A percentile compares a stretch with the other conserved stretches of the same genome.
These are phyloP conservation scores for Hemisphaericaspora xylofermentans DNA, from an alignment of 1,139 yeast species.

Conservation along the genomic window DNA sequence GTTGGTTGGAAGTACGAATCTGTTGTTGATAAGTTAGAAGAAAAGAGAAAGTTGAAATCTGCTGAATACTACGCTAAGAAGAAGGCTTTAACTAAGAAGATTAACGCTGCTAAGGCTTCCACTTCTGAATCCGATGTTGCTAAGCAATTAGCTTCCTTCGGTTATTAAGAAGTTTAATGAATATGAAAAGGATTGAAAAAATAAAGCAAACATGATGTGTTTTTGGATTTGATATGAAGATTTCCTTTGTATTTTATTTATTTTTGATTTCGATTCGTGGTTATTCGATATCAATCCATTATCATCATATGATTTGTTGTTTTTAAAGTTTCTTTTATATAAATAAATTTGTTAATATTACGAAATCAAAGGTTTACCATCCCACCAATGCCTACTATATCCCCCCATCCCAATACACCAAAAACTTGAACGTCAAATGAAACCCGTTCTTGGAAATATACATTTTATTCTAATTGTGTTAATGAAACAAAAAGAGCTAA, in stretches of 20 bases:
- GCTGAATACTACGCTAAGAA: constrained; percentile 99
- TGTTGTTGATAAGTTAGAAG: constrained; percentile 96
- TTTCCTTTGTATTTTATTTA: constrained; percentile 4
- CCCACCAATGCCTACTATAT: not conserved
- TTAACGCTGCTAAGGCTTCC: constrained; percentile 79
- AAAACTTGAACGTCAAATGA: constrained; percentile 1
- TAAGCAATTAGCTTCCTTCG: constrained; percentile 74
- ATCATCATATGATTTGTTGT: not conserved
- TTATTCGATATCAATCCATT: not conserved
- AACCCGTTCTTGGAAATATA: constrained; percentile 5
- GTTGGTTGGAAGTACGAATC: constrained; percentile 99
- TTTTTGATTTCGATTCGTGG: constrained; percentile 2
- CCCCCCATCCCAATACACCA: not conserved
- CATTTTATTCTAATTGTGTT: constrained; percentile 3
- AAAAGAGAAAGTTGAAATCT: constrained; percentile 98
- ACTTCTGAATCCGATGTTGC: constrained; percentile 75
- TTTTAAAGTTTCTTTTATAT: not conserved
- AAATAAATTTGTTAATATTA: constrained; percentile 4
- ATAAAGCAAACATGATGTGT: not conserved
- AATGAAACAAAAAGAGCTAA: not conserved
- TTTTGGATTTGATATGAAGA: not conserved
- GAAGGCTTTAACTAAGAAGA: constrained; percentile 93
- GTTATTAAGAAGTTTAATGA: constrained; percentile 52
- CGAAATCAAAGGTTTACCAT: constrained; percentile 3
- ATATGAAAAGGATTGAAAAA: not conserved